These are phyloP conservation scores for Omphalotus olearius DNA, from an alignment of 1,284 basidiomycete species.

Conservation along the genomic window DNA sequence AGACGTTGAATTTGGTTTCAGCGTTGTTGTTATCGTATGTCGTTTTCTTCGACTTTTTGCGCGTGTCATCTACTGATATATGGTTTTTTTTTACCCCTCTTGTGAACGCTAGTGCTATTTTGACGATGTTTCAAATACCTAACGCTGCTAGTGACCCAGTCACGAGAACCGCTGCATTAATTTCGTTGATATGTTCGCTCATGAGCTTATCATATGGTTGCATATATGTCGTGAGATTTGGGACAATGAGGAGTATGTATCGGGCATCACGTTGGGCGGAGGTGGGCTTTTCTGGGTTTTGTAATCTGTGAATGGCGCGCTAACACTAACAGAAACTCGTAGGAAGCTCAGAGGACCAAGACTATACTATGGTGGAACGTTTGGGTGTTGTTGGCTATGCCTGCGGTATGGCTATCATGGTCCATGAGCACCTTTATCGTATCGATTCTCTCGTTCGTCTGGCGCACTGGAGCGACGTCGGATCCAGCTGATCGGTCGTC, in stretches of 20 bases:
- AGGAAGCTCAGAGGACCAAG: constrained; percentile 66
- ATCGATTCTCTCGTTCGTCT: constrained; percentile 68
- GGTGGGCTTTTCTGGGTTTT: constrained; percentile 33
- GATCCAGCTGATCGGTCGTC: constrained; percentile 37
- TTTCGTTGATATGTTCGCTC: constrained; percentile 64
- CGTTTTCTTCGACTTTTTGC: not conserved
- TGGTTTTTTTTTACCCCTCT: not conserved
- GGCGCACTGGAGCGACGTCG: constrained; percentile 55
- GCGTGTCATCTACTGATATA: not conserved
- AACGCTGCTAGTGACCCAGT: constrained; percentile 58
- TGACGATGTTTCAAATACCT: constrained; percentile 70
- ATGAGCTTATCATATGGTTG: constrained; percentile 76
- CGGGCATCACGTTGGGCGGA: constrained; percentile 75
- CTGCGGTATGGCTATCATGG: constrained; percentile 74
- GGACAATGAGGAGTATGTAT: constrained; percentile 76
- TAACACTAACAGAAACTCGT: not conserved
- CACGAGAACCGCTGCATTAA: constrained; percentile 59
- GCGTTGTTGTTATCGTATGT: constrained; percentile 62
- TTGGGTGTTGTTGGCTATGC: constrained; percentile 74
- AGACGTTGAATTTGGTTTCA: constrained; percentile 72
- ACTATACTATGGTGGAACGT: constrained; percentile 75
- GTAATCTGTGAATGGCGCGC: not conserved
- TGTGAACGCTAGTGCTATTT: constrained; percentile 48
- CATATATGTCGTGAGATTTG: constrained; percentile 72
- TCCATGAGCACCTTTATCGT: constrained; percentile 67